A percentile compares a stretch with the other conserved stretches of the same genome.
phyloP scores from a whole-genome alignment of 352 stramenopile species.

The Pythium apleroticum region DNA sequence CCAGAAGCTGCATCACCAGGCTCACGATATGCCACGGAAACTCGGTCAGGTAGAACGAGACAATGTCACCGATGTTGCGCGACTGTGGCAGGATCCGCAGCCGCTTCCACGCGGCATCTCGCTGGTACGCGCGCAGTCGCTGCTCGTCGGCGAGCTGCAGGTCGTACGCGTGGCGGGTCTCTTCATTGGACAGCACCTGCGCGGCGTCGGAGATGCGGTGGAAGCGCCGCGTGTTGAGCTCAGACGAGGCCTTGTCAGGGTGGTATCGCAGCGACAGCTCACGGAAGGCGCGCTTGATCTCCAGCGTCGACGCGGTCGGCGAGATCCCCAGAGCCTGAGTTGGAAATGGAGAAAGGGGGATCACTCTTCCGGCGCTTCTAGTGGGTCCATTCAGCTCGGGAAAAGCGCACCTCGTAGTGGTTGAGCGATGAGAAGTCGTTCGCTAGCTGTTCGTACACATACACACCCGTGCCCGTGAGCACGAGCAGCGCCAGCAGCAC shows the following conservation, averaged over 20 bases:
- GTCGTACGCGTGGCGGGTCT: constrained; percentile 30
- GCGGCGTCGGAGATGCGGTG: constrained; percentile 47
- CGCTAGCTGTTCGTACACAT: constrained; percentile 34
- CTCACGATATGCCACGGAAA: constrained; percentile 28
- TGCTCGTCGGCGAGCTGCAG: constrained; percentile 29
- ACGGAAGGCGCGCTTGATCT: constrained; percentile 64
- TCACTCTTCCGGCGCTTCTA: neutral
- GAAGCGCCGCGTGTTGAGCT: constrained; percentile 35
- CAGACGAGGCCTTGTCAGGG: constrained; percentile 59
- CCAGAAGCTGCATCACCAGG: constrained; percentile 25
- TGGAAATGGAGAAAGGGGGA: neutral
- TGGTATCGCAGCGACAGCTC: constrained; percentile 75
- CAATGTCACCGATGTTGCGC: neutral
- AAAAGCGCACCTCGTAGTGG: constrained; percentile 37
- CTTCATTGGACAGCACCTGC: constrained; percentile 28
- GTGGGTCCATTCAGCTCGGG: neutral
- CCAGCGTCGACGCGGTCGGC: constrained; percentile 21
- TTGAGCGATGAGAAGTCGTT: constrained; percentile 40
- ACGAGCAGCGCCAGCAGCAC: constrained; percentile 20
- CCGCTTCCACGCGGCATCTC: constrained; percentile 18
- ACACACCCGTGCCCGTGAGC: constrained; percentile 12
- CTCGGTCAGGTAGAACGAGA: constrained; percentile 37
- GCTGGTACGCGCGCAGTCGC: constrained; percentile 24
- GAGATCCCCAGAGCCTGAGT: constrained; percentile 32
- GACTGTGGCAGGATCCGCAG: constrained; percentile 17